Evolutionary conservation across 345 rosid genomes (phyloP).

Genomic region (Excoecaria cochinchinensis): DNA sequence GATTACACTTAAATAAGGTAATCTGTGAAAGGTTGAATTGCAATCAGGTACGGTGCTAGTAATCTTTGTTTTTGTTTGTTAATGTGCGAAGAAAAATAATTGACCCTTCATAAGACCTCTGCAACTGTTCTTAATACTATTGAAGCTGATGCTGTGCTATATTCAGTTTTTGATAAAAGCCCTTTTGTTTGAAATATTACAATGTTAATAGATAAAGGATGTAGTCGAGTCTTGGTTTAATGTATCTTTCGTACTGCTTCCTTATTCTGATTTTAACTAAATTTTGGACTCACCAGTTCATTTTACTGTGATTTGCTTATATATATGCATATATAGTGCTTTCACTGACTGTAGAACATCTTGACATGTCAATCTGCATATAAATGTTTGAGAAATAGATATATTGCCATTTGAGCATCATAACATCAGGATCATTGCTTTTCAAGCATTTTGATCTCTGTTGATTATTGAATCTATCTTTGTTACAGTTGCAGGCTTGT

Average conservation of each 20-base stretch:
- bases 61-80: background rate
- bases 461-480: background rate
- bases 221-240: background rate
- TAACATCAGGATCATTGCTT: background rate
- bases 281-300: background rate
- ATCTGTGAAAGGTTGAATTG: constrained; percentile 5
- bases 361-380: background rate
- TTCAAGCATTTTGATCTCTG: background rate
- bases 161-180: background rate
- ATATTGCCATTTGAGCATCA: background rate
- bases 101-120: background rate
- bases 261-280: background rate
- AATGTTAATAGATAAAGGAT: background rate
- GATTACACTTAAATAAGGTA: constrained; percentile 12
- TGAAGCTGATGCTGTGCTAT: background rate
- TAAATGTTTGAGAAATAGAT: background rate
- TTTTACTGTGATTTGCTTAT: background rate
- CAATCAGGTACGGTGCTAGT: constrained; percentile 5
- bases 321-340: background rate
- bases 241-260: background rate
- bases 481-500: background rate
- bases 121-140: background rate
- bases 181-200: background rate
- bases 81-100: background rate
- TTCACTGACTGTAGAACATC: background rate